phyloP scores from a whole-genome alignment of 805 yeast species.

The Yarrowia sp. region DNA sequence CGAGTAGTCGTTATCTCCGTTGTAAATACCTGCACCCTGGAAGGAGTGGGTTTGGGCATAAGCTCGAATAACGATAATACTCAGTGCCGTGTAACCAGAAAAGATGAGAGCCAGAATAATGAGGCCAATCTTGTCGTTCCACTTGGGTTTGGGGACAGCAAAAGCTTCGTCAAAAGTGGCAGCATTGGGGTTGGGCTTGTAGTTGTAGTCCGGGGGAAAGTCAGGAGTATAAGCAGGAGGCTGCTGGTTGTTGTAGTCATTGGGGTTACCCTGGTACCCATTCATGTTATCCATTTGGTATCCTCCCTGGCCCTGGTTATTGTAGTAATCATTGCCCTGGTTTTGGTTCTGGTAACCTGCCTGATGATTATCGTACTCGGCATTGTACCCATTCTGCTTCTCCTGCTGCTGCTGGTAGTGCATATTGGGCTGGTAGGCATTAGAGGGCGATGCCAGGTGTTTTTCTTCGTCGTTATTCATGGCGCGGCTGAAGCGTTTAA shows the following conservation, averaged over 20 bases:
- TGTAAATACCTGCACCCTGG: constrained; percentile 64
- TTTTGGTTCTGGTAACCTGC: no score
- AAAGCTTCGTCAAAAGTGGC: constrained; percentile 64
- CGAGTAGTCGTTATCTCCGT: constrained; percentile 51
- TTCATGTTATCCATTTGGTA: constrained; percentile 3
- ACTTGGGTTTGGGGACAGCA: constrained; percentile 58
- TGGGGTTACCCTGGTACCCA: background rate
- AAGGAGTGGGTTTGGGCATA: constrained; percentile 53
- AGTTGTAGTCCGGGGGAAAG: constrained; percentile 2
- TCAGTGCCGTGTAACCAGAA: constrained; percentile 66
- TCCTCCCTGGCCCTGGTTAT: background rate
- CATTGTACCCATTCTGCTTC: constrained; percentile 13
- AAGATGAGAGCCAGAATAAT: constrained; percentile 42
- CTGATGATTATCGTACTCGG: constrained; percentile 17
- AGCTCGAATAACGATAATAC: constrained; percentile 64
- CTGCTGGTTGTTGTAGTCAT: background rate
- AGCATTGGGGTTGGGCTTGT: constrained; percentile 36
- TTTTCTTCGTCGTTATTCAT: constrained; percentile 13
- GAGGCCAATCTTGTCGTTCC: constrained; percentile 62
- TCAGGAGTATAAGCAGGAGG: background rate
- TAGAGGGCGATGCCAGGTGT: constrained; percentile 26
- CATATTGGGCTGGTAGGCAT: constrained; percentile 17
- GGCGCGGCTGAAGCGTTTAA: background rate
- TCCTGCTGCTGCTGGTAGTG: constrained; percentile 29
- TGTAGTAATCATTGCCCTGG: background rate